phyloP scores from a whole-genome alignment of 2,329 filamentous ascomycete species.

The Fusarium begoniae region DNA sequence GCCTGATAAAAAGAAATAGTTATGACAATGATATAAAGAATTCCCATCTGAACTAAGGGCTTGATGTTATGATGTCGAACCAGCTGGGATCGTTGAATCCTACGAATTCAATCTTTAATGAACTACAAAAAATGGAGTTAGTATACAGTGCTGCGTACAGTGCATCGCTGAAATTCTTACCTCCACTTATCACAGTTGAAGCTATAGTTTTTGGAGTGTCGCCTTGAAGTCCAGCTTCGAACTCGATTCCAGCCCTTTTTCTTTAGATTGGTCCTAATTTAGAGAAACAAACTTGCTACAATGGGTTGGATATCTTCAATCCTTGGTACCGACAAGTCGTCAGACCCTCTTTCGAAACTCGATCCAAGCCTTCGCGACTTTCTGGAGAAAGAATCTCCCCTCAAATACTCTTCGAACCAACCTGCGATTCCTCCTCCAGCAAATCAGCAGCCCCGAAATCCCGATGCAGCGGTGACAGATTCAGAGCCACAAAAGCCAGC shows the following conservation, averaged over 20 bases:
- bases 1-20: background rate
- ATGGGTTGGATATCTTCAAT: constrained; percentile 70
- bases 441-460: constrained; percentile 5
- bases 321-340: constrained; percentile 57
- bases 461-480: constrained; percentile 28
- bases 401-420: constrained; percentile 65
- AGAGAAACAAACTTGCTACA: background rate
- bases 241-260: background rate
- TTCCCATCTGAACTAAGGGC: background rate
- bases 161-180: constrained; percentile 25
- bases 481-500: constrained; percentile 24
- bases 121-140: background rate
- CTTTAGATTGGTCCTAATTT: background rate
- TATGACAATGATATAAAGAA: background rate
- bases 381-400: constrained; percentile 81
- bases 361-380: constrained; percentile 87
- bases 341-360: constrained; percentile 74
- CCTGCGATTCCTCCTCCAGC: constrained; percentile 24
- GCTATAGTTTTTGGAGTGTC: constrained; percentile 26
- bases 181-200: constrained; percentile 29
- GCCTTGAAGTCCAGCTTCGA: constrained; percentile 10
- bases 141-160: constrained; percentile 36
- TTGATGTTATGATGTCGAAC: background rate
- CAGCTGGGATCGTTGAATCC: background rate
- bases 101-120: background rate